Conservation (phyloP, 2,329 filamentous ascomycete species). For the Cladosporium sp. region DNA sequence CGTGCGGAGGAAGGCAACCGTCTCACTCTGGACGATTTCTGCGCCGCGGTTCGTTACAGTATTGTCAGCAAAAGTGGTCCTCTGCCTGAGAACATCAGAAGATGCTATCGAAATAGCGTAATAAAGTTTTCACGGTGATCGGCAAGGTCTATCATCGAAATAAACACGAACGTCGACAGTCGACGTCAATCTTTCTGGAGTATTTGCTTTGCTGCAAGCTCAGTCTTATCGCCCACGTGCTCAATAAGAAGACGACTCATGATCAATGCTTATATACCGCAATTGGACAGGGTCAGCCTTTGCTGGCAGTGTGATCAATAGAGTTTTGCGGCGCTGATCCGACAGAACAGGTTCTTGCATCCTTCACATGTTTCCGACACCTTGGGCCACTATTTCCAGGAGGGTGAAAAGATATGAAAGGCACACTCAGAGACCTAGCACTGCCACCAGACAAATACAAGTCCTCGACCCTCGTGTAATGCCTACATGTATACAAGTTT, state of each 20-base stretch:
- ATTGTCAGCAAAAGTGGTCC: too few relatives aligned
- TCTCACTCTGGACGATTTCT: not conserved
- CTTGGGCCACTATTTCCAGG: not conserved
- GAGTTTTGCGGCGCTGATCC: not conserved
- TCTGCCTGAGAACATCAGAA: too few relatives aligned
- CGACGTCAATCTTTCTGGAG: too few relatives aligned
- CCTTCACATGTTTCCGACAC: not conserved
- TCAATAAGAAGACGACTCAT: not conserved
- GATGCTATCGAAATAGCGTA: too few relatives aligned
- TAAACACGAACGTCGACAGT: too few relatives aligned
- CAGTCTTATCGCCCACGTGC: not conserved
- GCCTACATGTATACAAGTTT: not conserved
- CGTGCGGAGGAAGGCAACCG: not conserved
- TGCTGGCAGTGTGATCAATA: not conserved
- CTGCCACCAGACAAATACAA: not conserved
- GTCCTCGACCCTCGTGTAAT: slow-evolving; percentile 6
- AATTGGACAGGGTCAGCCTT: not conserved
- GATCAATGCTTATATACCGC: not conserved
- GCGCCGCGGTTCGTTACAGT: not conserved
- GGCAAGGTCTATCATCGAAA: too few relatives aligned
- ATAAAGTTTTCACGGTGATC: too few relatives aligned
- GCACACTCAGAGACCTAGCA: not conserved
- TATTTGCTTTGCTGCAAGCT: not conserved
- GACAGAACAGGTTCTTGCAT: not conserved
- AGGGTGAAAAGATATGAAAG: not conserved